Percentiles rank a stretch among this genome's conserved stretches.
These are phyloP conservation scores for Camellia sinensis DNA, from an alignment of 148 eudicot genomes.

Conservation along the genomic window DNA sequence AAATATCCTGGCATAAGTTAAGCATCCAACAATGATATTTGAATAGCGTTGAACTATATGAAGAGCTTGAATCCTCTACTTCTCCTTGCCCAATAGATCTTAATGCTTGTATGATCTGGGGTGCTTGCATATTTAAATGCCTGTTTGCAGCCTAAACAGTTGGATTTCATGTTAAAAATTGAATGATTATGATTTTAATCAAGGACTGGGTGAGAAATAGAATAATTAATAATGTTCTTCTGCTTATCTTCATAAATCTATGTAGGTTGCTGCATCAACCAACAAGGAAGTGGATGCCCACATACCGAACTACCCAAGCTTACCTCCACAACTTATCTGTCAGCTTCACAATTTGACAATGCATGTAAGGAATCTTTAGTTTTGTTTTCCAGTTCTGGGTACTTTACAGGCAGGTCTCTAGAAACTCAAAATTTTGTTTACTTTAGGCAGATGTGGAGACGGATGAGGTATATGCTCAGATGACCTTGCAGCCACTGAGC, in stretches of 20 bases:
- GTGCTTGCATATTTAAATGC: background rate
- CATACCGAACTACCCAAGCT: conserved; percentile 37
- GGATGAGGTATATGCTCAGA: conserved; percentile 45
- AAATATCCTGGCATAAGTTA: background rate
- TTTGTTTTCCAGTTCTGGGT: background rate
- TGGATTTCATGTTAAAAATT: background rate
- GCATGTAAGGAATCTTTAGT: conserved; percentile 27
- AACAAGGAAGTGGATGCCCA: conserved; percentile 44
- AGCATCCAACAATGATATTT: background rate
- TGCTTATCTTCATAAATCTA: background rate
- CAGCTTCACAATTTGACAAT: conserved; percentile 42
- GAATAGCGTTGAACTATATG: background rate
- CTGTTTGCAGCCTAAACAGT: background rate
- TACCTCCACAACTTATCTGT: conserved; percentile 41
- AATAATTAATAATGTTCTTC: background rate
- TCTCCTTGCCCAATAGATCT: background rate
- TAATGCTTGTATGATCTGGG: background rate
- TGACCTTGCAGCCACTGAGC: conserved; percentile 42
- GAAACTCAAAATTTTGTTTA: conserved; percentile 11
- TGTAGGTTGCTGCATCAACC: conserved; percentile 39
- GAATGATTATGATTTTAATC: background rate
- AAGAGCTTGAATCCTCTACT: background rate
- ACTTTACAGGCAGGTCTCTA: background rate
- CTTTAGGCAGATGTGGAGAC: conserved; percentile 42
- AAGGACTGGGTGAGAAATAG: background rate